Evolutionary conservation across 495 filamentous ascomycete genomes (phyloP).

Genomic region (Cetradonia linearis): DNA sequence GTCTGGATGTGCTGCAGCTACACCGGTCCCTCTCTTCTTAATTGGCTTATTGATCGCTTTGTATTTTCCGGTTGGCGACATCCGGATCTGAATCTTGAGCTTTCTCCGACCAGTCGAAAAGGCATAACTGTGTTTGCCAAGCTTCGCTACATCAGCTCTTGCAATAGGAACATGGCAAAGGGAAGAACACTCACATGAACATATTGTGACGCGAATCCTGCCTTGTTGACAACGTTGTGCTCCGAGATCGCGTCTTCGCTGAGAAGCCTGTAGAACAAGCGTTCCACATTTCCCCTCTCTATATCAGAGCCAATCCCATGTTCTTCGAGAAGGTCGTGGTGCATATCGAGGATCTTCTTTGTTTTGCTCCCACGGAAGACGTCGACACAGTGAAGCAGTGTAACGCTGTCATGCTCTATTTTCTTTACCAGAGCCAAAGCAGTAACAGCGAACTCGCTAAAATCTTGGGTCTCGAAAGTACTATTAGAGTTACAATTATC

Average conservation of each 20-base stretch:
- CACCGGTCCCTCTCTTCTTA: constrained; percentile 29
- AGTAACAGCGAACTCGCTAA: constrained; percentile 59
- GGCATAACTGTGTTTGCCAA: constrained; percentile 43
- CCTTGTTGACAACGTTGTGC: constrained; percentile 49
- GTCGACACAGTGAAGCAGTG: constrained; percentile 46
- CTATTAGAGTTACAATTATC: constrained; percentile 74
- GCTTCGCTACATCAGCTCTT: constrained; percentile 27
- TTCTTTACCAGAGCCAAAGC: constrained; percentile 56
- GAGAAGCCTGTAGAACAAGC: constrained; percentile 52
- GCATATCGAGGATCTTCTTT: constrained; percentile 40
- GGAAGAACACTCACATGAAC: constrained; percentile 36
- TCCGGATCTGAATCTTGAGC: constrained; percentile 50
- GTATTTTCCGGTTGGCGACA: constrained; percentile 40
- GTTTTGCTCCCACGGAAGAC: constrained; percentile 47
- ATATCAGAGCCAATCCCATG: constrained; percentile 47
- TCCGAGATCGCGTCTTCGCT: constrained; percentile 52
- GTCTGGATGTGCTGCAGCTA: constrained; percentile 28
- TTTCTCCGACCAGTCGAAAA: constrained; percentile 42
- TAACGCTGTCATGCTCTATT: constrained; percentile 43
- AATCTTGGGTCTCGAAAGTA: constrained; percentile 60
- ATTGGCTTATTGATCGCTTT: constrained; percentile 23
- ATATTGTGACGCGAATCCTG: constrained; percentile 52
- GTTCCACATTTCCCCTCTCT: constrained; percentile 51
- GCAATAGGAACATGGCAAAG: not conserved
- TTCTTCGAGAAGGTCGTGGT: constrained; percentile 39